phyloP scores from a whole-genome alignment of 768 basidiomycete species.

The Omphalotus guepiniiformis region DNA sequence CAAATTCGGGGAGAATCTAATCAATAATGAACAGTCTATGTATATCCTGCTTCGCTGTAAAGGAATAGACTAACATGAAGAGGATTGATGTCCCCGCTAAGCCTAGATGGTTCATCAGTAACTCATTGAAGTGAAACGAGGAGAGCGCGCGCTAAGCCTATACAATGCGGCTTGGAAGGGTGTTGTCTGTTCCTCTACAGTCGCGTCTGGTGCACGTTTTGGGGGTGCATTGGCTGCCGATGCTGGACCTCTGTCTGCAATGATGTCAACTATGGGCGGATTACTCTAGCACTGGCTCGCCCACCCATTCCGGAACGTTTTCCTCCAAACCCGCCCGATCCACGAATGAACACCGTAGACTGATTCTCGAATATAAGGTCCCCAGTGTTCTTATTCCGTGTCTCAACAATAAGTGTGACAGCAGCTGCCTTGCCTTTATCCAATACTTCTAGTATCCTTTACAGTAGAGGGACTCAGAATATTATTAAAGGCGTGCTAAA shows the following conservation, averaged over 20 bases:
- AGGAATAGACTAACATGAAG: conserved; percentile 58
- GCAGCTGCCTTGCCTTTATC: conserved; percentile 95
- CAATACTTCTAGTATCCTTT: conserved; percentile 70
- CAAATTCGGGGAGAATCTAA: conserved; percentile 90
- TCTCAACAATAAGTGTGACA: conserved; percentile 74
- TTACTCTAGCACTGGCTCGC: conserved; percentile 5
- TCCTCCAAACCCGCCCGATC: conserved; percentile 94
- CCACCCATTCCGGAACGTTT: conserved; percentile 77
- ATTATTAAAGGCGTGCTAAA: neutral
- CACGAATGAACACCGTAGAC: conserved; percentile 87
- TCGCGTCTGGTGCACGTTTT: conserved; percentile 77
- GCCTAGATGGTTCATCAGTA: conserved; percentile 20
- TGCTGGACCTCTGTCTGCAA: conserved; percentile 82
- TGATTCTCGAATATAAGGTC: conserved; percentile 89
- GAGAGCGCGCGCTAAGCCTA: conserved; percentile 52
- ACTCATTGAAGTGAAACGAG: neutral
- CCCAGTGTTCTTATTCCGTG: conserved; percentile 75
- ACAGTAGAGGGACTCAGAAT: neutral
- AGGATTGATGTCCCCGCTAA: conserved; percentile 92
- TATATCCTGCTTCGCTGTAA: neutral
- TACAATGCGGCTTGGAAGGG: conserved; percentile 87
- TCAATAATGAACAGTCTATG: neutral
- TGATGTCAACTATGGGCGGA: neutral
- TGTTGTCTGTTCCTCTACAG: conserved; percentile 84
- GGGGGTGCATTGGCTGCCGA: conserved; percentile 80